Evolutionary conservation across 225 moss, liverwort and hornwort genomes (phyloP).

Genomic region (Marchantia polymorpha): DNA sequence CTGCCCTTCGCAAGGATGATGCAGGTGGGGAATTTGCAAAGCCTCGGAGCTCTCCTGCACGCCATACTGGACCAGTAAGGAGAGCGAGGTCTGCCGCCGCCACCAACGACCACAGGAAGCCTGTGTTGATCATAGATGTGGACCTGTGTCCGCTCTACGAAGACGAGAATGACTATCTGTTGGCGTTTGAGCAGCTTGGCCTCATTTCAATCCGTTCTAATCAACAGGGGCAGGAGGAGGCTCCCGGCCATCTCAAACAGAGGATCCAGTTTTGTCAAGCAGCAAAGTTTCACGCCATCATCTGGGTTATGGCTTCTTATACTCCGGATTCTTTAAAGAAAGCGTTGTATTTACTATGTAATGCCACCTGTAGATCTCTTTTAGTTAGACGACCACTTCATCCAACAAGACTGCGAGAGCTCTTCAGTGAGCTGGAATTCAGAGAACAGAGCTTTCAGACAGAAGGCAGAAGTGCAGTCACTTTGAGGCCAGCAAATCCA

Average conservation of each 20-base stretch:
- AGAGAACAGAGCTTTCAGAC: constrained; percentile 20
- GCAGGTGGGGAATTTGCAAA: constrained; percentile 21
- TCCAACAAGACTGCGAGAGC: constrained; percentile 64
- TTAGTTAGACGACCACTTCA: constrained; percentile 68
- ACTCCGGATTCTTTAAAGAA: constrained; percentile 66
- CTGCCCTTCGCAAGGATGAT: constrained; percentile 1
- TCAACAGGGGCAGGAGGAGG: constrained; percentile 13
- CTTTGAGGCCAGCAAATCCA: neutral
- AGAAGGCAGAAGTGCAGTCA: constrained; percentile 11
- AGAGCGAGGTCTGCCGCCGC: constrained; percentile 24
- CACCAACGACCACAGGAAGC: constrained; percentile 13
- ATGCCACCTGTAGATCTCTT: constrained; percentile 45
- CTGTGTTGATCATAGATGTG: constrained; percentile 36
- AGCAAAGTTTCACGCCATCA: constrained; percentile 32
- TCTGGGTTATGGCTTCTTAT: constrained; percentile 74
- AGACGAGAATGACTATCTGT: constrained; percentile 26
- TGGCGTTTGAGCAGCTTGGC: constrained; percentile 49
- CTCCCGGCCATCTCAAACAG: neutral
- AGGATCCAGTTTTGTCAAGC: neutral
- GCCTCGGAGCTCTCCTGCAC: neutral
- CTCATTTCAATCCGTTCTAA: constrained; percentile 35
- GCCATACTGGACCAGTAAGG: neutral
- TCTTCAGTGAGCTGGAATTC: constrained; percentile 55
- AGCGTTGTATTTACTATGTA: constrained; percentile 46
- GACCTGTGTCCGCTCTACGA: constrained; percentile 23